Evolutionary conservation across 2,329 filamentous ascomycete genomes (phyloP).

Genomic region (Botrytis fragariae): DNA sequence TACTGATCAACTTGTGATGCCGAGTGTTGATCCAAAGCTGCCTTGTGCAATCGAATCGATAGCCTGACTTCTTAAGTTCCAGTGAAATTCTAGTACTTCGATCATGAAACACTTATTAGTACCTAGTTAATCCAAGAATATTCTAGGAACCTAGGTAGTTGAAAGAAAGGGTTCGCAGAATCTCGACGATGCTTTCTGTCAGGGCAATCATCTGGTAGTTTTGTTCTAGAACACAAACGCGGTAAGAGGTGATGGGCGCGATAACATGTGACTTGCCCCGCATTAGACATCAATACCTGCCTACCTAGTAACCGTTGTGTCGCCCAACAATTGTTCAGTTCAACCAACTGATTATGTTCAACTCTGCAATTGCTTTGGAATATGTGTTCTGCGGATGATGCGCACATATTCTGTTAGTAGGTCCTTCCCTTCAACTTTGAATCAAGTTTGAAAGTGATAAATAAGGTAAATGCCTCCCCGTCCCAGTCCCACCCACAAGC

Average conservation of each 20-base stretch:
- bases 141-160: no score
- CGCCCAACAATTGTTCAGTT: no score
- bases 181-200: not conserved
- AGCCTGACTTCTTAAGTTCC: not conserved
- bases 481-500: no score
- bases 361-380: not conserved
- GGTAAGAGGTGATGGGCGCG: not conserved
- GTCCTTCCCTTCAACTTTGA: no score
- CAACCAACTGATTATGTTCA: not conserved
- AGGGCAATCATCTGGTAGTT: no score
- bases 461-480: not conserved
- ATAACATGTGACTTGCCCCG: not conserved
- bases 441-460: not conserved
- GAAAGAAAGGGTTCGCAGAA: not conserved
- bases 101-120: not conserved
- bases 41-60: not conserved
- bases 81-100: not conserved
- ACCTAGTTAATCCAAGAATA: not conserved
- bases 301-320: not conserved
- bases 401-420: no score
- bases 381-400: not conserved
- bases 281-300: not conserved
- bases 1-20: not conserved
- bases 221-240: no score
- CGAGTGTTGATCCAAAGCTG: not conserved